Base-by-base conservation (phyloP, 2,329 filamentous ascomycete species). In the Lizonia empirigonia region DNA sequence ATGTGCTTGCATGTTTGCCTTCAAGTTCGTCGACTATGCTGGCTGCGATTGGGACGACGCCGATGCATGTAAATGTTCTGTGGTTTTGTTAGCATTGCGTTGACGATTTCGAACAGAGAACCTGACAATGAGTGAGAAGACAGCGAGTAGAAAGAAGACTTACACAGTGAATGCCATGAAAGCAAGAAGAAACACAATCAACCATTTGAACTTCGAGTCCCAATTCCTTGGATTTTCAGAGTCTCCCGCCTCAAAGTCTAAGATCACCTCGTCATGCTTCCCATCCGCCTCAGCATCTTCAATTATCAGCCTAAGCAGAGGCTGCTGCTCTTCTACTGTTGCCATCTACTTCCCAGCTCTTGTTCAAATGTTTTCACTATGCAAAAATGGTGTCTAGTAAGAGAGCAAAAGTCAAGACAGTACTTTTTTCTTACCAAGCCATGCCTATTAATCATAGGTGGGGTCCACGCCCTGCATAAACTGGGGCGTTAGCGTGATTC, bases 11-110 rank as follows among this genome's bases (percentile, higher is more conserved):
- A 15, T 62, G 44, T 18, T 59, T 53, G 38, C 60, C 58, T 26
- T 67, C 61, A 15, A 73, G 64, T 20, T 72, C 70, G 6, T 59
- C 45, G 18, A 72, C 69, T 12, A 73, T 73, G 15, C 37, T 44
- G 24, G 51, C 53, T 16, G 70, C 70, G 15, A 73, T 56, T 13
- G 70, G 70, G 1, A 72, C 70, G 1, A 73, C 64, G n/a, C 65
- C 65, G 12, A 73, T 70, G 50, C 70, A 72, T 22, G 70, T 73
- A n/a, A 73, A 72, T 16, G 70, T 72, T 20, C 70, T 73, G 37
- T 5, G 38, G 7, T 20, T 23, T 18, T 32, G 46, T 64, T 33
- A 65, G 64, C 36, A 23, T 19, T 2, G 15, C 22, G 16, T 29
- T 7, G 19, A 40, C 12, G 16, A 24, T 13, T 5, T 20, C 30